Conservation (phyloP, 257 asterid species). For the Nicotiana sylvestris region DNA sequence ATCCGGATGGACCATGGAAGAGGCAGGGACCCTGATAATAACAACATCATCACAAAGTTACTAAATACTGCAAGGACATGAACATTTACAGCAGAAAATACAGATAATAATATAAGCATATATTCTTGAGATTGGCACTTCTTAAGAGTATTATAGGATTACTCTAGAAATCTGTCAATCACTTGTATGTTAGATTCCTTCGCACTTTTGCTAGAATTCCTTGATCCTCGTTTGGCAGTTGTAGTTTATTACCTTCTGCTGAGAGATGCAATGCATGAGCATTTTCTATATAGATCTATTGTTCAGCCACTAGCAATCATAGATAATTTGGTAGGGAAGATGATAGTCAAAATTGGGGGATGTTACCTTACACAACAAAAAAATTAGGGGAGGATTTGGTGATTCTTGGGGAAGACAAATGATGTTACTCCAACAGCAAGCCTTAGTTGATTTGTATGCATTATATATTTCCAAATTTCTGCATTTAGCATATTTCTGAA, state of each 20-base stretch:
- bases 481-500: background rate
- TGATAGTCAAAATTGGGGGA: too few relatives aligned
- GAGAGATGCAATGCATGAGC: background rate
- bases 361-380: too few relatives aligned
- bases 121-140: background rate
- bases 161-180: background rate
- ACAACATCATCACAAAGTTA: conserved; percentile 2
- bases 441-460: background rate
- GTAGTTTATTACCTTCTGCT: background rate
- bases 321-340: background rate
- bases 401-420: background rate
- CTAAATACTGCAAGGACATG: background rate
- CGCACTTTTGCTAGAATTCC: background rate
- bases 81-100: background rate
- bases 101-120: background rate
- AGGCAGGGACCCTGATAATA: conserved; percentile 74
- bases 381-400: background rate
- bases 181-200: background rate
- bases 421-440: background rate
- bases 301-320: background rate
- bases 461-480: background rate
- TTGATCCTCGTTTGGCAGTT: background rate
- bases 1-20: conserved; percentile 97
- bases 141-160: background rate
- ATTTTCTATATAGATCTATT: background rate